A percentile compares a stretch with the other conserved stretches of the same genome.
phyloP scores from a whole-genome alignment of 768 basidiomycete species.

The Cytidiella melzeri region DNA sequence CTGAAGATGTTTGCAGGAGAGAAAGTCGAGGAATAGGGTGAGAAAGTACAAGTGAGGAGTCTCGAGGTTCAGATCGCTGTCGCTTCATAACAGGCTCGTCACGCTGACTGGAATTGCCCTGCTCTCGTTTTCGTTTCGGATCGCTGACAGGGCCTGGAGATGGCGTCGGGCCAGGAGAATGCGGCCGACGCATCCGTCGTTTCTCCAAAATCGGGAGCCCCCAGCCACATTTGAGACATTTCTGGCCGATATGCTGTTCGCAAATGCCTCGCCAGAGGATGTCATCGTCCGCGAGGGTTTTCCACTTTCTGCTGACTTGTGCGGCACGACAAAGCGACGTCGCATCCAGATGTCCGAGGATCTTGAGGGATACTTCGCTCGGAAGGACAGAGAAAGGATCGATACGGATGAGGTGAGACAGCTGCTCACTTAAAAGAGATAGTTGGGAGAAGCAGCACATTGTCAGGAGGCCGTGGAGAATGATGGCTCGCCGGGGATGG shows the following conservation, averaged over 20 bases:
- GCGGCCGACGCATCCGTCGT: constrained; percentile 42
- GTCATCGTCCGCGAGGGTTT: constrained; percentile 87
- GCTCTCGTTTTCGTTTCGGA: constrained; percentile 33
- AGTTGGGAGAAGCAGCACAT: constrained; percentile 97
- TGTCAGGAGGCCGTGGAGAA: constrained; percentile 92
- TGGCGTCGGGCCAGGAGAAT: constrained; percentile 24
- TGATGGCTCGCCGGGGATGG: constrained; percentile 85
- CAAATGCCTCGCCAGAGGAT: constrained; percentile 94
- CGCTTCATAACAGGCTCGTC: constrained; percentile 44
- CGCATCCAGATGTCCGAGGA: constrained; percentile 87
- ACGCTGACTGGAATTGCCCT: constrained; percentile 20
- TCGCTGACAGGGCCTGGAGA: constrained; percentile 19
- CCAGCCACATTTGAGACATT: constrained; percentile 97
- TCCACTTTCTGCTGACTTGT: constrained; percentile 85
- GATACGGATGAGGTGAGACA: constrained; percentile 87
- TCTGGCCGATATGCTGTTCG: constrained; percentile 96
- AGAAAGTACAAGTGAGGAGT: constrained; percentile 2
- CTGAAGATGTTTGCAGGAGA: constrained; percentile 12
- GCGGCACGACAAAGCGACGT: constrained; percentile 91
- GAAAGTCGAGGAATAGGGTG: constrained; percentile 9
- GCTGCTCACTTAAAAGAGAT: constrained; percentile 90
- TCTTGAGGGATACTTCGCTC: constrained; percentile 80
- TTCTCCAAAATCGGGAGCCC: constrained; percentile 88
- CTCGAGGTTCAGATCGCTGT: constrained; percentile 31
- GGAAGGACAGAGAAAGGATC: constrained; percentile 92